These are phyloP conservation scores for Dalbergia oliveri DNA, from an alignment of 306 rosid genomes.

Conservation along the genomic window DNA sequence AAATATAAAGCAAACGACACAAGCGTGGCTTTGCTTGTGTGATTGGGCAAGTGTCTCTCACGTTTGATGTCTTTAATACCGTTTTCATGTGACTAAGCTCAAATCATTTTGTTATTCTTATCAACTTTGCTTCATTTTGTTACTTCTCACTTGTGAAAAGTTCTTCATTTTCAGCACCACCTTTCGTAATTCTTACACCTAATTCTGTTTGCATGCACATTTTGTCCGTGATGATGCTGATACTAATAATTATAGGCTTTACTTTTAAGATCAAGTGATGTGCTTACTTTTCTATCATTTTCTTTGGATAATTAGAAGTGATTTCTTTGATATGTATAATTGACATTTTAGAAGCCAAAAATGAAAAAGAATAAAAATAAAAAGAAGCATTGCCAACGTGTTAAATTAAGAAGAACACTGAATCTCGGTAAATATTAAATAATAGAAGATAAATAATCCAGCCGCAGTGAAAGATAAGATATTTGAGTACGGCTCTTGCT, in stretches of 20 bases:
- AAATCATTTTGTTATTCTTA: not conserved
- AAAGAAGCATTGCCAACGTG: not conserved
- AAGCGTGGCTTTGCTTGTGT: conserved; percentile 49
- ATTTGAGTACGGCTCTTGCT: not conserved
- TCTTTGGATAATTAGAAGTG: not conserved
- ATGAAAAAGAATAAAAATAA: not conserved
- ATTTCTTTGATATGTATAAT: not conserved
- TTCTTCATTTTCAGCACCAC: conserved; percentile 20
- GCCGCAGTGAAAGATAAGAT: conserved; percentile 15
- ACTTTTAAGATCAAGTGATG: not conserved
- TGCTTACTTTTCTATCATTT: not conserved
- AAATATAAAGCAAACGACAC: not conserved
- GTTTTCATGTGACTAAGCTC: conserved; percentile 22
- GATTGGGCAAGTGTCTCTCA: conserved; percentile 35
- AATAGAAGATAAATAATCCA: not conserved
- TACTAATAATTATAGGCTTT: not conserved
- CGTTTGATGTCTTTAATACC: not conserved
- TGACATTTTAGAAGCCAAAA: conserved; percentile 1
- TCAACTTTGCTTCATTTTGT: conserved; percentile 15
- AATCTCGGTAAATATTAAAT: not conserved
- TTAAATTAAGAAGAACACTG: not conserved
- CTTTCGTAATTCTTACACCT: conserved; percentile 32
- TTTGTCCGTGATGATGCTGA: conserved; percentile 9
- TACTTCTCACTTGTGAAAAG: not conserved
- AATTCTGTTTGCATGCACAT: not conserved